Percentiles rank a stretch among this genome's conserved stretches.
These are phyloP conservation scores for Lupinus albus DNA, from an alignment of 306 rosid genomes.

Conservation along the genomic window DNA sequence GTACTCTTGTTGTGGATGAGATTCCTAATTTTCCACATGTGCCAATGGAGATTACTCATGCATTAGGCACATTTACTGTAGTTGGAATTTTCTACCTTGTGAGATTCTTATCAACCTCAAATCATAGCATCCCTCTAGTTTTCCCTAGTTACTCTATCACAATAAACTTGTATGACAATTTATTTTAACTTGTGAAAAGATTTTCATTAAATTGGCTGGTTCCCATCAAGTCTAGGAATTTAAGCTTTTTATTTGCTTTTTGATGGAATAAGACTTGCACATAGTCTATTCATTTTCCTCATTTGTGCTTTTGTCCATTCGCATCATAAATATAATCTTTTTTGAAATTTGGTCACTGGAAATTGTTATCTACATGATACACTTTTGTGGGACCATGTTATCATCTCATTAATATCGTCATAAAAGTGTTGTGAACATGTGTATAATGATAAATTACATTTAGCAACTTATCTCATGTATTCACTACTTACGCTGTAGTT, in stretches of 20 bases:
- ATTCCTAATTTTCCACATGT: slow-evolving; percentile 38
- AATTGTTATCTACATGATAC: not conserved
- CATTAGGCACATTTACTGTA: slow-evolving; percentile 1
- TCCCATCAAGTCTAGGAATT: not conserved
- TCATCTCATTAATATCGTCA: not conserved
- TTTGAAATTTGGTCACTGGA: not conserved
- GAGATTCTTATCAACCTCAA: slow-evolving; percentile 29
- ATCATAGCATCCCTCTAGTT: not conserved
- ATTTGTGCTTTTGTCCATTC: not conserved
- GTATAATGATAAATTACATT: no score
- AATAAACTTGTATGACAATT: not conserved
- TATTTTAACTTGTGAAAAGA: not conserved
- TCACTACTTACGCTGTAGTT: no score
- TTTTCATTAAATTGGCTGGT: slow-evolving; percentile 8
- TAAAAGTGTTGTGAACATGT: no score
- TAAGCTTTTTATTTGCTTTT: not conserved
- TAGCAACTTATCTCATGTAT: no score
- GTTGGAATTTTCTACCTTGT: slow-evolving; percentile 21
- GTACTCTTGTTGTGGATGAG: slow-evolving; percentile 31
- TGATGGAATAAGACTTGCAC: not conserved
- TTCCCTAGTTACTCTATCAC: not conserved
- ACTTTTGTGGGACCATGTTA: not conserved
- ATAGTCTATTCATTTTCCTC: not conserved
- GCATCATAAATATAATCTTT: not conserved
- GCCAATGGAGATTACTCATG: slow-evolving; percentile 30